A percentile compares a stretch with the other conserved stretches of the same genome.
phyloP scores from a whole-genome alignment of 1,284 basidiomycete species.

The Ustilago lituana region DNA sequence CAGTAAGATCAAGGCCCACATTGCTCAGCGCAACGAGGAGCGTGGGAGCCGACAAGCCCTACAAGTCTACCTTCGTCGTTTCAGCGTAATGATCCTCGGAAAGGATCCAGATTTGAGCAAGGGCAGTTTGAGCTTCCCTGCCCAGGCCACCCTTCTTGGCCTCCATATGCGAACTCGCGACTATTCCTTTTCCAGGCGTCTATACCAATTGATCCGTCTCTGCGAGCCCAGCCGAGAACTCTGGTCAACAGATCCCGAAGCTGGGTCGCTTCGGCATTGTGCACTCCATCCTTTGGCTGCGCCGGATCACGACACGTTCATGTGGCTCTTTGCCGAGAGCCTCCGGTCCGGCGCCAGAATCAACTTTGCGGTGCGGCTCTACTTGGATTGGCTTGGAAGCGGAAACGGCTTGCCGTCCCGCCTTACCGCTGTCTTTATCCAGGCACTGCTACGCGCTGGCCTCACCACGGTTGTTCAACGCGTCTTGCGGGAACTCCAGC shows the following conservation, averaged over 20 bases:
- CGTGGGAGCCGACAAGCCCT: slow-evolving; percentile 26
- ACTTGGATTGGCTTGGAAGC: slow-evolving; percentile 44
- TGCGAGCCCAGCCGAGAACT: slow-evolving; percentile 18
- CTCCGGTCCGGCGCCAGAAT: slow-evolving; percentile 2
- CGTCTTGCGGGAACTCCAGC: slow-evolving; percentile 29
- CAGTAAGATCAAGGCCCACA: slow-evolving; percentile 18
- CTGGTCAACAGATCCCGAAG: slow-evolving; percentile 17
- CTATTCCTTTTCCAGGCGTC: slow-evolving; percentile 30
- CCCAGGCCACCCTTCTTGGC: slow-evolving; percentile 40
- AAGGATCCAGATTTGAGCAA: slow-evolving; percentile 31
- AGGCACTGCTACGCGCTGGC: slow-evolving; percentile 22
- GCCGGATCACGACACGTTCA: slow-evolving; percentile 29
- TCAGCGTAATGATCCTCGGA: slow-evolving; percentile 26
- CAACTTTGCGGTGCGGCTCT: slow-evolving; percentile 36
- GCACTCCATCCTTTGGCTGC: slow-evolving; percentile 18
- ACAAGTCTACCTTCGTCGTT: slow-evolving; percentile 26
- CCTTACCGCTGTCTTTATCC: slow-evolving; percentile 24
- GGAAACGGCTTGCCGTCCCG: slow-evolving; percentile 25
- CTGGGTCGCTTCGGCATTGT: slow-evolving; percentile 6
- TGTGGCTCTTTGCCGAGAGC: slow-evolving; percentile 38
- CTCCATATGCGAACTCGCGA: slow-evolving; percentile 36
- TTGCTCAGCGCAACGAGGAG: slow-evolving; percentile 29
- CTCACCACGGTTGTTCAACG: slow-evolving; percentile 18
- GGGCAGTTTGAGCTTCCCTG: slow-evolving; percentile 13
- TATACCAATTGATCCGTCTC: slow-evolving; percentile 37